Conservation (phyloP, 2,329 filamentous ascomycete species). For the Monosporascus sp. region DNA sequence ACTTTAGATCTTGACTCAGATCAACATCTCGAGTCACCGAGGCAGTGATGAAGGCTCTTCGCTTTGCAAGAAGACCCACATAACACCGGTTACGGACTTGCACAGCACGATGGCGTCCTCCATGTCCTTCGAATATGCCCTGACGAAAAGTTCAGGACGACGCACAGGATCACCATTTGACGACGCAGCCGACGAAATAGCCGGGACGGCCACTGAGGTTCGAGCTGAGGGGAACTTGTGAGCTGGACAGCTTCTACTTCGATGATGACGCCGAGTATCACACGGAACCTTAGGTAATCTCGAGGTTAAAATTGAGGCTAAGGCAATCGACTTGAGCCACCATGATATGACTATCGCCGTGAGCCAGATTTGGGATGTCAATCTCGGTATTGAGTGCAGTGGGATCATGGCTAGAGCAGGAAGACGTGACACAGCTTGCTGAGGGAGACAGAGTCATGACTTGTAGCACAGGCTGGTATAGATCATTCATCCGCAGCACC, state of each 20-base stretch:
- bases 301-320: slow-evolving; percentile 22
- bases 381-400: slow-evolving; percentile 22
- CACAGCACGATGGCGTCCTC: slow-evolving; percentile 18
- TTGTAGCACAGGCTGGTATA: slow-evolving; percentile 19
- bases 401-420: slow-evolving; percentile 19
- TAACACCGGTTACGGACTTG: slow-evolving; percentile 21
- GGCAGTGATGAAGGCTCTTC: slow-evolving; percentile 26
- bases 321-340: slow-evolving; percentile 20
- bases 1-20: slow-evolving; percentile 40
- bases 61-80: slow-evolving; percentile 17
- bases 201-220: slow-evolving; percentile 10
- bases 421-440: slow-evolving; percentile 17
- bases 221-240: slow-evolving; percentile 19
- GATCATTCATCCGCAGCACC: slow-evolving; percentile 20
- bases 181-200: slow-evolving; percentile 20
- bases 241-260: slow-evolving; percentile 24
- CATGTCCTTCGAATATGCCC: slow-evolving; percentile 18
- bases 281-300: slow-evolving; percentile 16
- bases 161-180: slow-evolving; percentile 13
- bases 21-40: slow-evolving; percentile 27
- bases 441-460: slow-evolving; percentile 20
- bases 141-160: slow-evolving; percentile 19
- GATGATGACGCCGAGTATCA: slow-evolving; percentile 16
- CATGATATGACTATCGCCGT: slow-evolving; percentile 23
- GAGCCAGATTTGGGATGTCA: slow-evolving; percentile 23